Base-by-base conservation (phyloP, 192 early-diverging fungal genomes). In the Coemansia sp. region DNA sequence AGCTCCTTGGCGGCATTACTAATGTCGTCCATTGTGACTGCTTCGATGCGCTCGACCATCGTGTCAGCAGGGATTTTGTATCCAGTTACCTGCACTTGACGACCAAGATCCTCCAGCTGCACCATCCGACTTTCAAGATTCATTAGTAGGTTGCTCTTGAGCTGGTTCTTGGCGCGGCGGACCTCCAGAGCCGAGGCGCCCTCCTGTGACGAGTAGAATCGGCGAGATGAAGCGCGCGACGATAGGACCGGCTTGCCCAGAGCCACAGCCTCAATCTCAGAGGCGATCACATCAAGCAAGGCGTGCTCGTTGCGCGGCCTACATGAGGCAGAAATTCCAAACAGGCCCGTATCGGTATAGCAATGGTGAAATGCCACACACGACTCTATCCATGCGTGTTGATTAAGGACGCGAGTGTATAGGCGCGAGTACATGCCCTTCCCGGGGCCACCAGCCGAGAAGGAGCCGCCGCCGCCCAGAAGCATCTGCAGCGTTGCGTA, bases 351-450 rank as follows among this genome's bases (percentile, higher is more conserved):
- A 69, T 96, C 94, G 3, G 87, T 90, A 70, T 96, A 98, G 60
- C 92, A 91, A 70, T 93, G 93, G 76, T 95, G 94, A 79, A 97
- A 92, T 16, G 89, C 89, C 80, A 94, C 88, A 81, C 97, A 99
- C 10, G 88, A 92, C 73, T 99, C 97, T 17, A 99, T 89, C 94
- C 94, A 99, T 62, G 89, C 87, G 76, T 94, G 89, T 67, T 94
- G 92, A 75, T 97, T 97, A 36, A 99, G 84, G 3, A 99, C 95
- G 42, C 94, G 91, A 13, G 93, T 97, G 75, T 96, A 99, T 35
- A 99, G 86, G 4, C 95, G 88, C 46, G 95, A 96, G 87, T 99
- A 96, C 95, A 99, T 97, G 60, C 97, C 97, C 83, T 99, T 97
- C 4, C 97, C 95, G 1, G 97, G 97, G 8, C 97, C 97, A 64